phyloP scores from a whole-genome alignment of 2,329 filamentous ascomycete species.

The Arthroderma sp. region DNA sequence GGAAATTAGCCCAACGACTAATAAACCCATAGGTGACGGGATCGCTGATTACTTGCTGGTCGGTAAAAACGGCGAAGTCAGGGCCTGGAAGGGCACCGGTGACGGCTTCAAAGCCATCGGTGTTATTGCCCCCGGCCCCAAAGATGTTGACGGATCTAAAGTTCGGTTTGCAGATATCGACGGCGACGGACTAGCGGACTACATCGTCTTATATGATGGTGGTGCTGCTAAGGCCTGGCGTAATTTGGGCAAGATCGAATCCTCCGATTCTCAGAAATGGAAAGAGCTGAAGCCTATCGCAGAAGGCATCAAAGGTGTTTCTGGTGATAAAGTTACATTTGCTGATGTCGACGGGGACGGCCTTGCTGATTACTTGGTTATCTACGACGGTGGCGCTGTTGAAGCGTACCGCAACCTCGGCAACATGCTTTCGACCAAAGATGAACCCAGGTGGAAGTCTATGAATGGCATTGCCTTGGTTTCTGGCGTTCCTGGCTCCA shows the following conservation, averaged over 20 bases:
- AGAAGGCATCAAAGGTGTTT: not conserved
- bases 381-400: constrained; percentile 3
- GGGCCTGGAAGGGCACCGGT: not conserved
- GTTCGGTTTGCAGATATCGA: constrained; percentile 5
- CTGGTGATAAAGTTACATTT: not conserved
- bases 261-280: no score
- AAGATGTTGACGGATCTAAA: not conserved
- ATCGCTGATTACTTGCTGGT: constrained; percentile 1
- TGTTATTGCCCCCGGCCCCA: not conserved
- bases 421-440: not conserved
- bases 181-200: not conserved
- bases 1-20: not conserved
- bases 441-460: not conserved
- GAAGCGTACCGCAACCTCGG: not conserved
- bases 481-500: not conserved
- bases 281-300: no score
- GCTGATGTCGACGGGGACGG: not conserved
- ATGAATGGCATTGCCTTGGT: not conserved
- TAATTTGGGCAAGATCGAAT: not conserved
- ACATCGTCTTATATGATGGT: not conserved
- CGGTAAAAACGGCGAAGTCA: not conserved
- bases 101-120: not conserved
- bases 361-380: not conserved
- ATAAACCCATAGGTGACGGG: not conserved
- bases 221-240: not conserved